A percentile compares a stretch with the other conserved stretches of the same genome.
Conservation (phyloP, 139 green algal species). For the Astrephomene gubernaculifera region DNA sequence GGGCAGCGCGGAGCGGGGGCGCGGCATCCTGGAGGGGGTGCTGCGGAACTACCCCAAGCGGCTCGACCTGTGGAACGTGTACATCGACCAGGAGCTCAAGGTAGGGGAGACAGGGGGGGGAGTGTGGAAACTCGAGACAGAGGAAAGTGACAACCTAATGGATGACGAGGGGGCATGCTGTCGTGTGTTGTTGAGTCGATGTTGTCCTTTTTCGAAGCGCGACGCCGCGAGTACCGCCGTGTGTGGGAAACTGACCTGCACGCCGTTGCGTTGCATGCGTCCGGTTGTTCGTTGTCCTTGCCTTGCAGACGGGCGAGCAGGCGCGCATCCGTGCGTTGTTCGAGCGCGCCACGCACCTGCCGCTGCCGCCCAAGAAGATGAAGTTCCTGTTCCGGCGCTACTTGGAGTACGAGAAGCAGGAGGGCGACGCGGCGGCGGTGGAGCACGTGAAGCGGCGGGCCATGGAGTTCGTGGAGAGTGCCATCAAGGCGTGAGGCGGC, state of each 20-base stretch:
- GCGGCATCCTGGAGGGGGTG: conserved; percentile 91
- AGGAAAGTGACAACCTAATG: background rate
- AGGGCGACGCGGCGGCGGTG: conserved; percentile 78
- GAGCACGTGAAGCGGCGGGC: conserved; percentile 89
- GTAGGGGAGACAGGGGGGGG: too few relatives aligned
- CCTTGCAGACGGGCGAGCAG: conserved; percentile 67
- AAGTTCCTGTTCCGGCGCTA: conserved; percentile 92
- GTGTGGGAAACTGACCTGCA: too few relatives aligned
- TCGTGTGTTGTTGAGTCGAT: background rate
- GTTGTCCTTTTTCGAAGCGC: too few relatives aligned
- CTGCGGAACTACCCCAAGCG: conserved; percentile 94
- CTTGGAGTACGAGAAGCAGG: conserved; percentile 90
- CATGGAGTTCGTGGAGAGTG: conserved; percentile 87
- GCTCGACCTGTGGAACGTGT: conserved; percentile 96
- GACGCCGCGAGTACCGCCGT: too few relatives aligned
- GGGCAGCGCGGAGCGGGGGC: conserved; percentile 78
- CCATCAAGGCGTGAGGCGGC: conserved; percentile 24
- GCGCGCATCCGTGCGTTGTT: conserved; percentile 83
- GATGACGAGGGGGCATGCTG: background rate
- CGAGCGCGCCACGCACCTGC: conserved; percentile 86
- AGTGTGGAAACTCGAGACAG: too few relatives aligned
- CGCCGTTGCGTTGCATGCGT: too few relatives aligned
- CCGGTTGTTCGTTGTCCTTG: too few relatives aligned
- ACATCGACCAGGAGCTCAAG: conserved; percentile 91
- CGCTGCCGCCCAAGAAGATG: conserved; percentile 94